Evolutionary conservation across 371 early-diverging fungal species (phyloP), one percentile per base, ranked within the genome.

Genomic region (Batrachochytrium dendrobatidis): DNA sequence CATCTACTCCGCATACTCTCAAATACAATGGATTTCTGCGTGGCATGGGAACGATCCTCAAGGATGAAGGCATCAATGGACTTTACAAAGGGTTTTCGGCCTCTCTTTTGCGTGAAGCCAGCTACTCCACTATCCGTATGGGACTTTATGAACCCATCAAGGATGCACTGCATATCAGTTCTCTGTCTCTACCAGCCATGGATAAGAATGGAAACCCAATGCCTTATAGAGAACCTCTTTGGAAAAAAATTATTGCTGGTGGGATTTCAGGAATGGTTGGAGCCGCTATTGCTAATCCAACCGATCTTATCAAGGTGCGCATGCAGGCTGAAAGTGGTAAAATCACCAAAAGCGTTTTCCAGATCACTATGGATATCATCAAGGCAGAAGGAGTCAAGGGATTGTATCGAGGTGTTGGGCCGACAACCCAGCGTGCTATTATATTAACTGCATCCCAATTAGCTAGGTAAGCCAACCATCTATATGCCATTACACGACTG

Each of bases 71-170:
- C 33, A 32, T 46, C 63, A 56, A 28, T 55, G 75, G 53, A 20
- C 66, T 69, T 45, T 80, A 67, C 55, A 60, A 61, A n/a, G 84
- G 84, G 24, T 55, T 84, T 12, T 64, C 72, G 4, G 74, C 84
- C 0, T 66, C 74, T 12, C 63, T 84, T 20, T 62, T 82, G 46
- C 54, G 84, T 18, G 80, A 84, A 53, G 71, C 68, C 29, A 68
- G 74, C 8, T 81, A 81, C 65, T 75, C 77, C 4, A 74, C 74
- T 2, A 69, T 79, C n/a, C 70, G 82, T 18, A 61, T 84, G 39
- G 84, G 82, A 3, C 68, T 76, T 28, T 84, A 81, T 58, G 80
- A 81, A 25, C 55, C 68, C 5, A 72, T 77, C 63, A 77, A 74
- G 49, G 61, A 65, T 3, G 20, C 61, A 15, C 63, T 72, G n/a